Evolutionary conservation across 306 rosid species (phyloP).

Genomic region (Prosopis cineraria): DNA sequence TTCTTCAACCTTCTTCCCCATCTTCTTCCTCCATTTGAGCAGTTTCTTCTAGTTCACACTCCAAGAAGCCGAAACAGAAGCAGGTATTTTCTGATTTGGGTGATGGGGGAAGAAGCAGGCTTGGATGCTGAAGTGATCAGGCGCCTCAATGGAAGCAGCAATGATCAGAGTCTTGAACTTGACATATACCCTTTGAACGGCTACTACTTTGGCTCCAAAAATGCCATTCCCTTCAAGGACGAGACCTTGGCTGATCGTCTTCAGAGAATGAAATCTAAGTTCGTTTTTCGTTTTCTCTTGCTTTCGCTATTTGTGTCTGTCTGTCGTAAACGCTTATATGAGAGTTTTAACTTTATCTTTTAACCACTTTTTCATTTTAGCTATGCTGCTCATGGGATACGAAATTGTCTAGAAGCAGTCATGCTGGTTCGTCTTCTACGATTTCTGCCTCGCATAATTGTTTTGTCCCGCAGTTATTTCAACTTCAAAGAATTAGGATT

Average conservation of each 20-base stretch:
- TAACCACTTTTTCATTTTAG: slow-evolving; percentile 36
- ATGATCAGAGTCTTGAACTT: slow-evolving; percentile 33
- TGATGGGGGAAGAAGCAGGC: slow-evolving; percentile 54
- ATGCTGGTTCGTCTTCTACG: slow-evolving; percentile 60
- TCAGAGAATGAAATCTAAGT: slow-evolving; percentile 68
- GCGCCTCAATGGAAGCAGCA: background rate
- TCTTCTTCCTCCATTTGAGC: background rate
- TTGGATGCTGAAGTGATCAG: slow-evolving; percentile 14
- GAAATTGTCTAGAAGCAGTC: slow-evolving; percentile 79
- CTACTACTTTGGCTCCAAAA: slow-evolving; percentile 81
- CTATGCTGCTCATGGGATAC: slow-evolving; percentile 69
- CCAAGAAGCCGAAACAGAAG: background rate
- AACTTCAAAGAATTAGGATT: background rate
- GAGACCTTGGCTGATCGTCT: slow-evolving; percentile 54
- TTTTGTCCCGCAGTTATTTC: background rate
- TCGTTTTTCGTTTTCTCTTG: slow-evolving; percentile 1
- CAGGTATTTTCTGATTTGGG: background rate
- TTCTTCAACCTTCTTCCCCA: background rate
- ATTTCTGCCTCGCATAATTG: background rate
- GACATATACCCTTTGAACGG: slow-evolving; percentile 68
- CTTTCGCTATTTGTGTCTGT: background rate
- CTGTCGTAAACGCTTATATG: background rate
- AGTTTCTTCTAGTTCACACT: background rate
- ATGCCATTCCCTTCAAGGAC: slow-evolving; percentile 54
- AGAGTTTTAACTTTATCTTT: background rate